Conservation (phyloP, 1,139 yeast species). For the Pichia sp. region DNA sequence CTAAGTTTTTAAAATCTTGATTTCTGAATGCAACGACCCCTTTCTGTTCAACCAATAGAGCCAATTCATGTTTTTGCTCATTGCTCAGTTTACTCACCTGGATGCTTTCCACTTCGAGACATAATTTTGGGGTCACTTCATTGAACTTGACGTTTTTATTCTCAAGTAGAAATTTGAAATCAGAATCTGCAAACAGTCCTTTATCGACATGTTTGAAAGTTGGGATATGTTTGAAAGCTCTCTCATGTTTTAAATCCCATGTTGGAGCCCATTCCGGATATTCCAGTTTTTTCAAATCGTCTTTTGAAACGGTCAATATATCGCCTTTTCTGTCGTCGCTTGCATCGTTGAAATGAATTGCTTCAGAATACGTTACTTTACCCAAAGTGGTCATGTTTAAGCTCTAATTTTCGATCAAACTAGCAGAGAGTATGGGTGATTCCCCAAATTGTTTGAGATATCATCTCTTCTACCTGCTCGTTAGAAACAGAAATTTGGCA, state of each 20-base stretch:
- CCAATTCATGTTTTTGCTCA: constrained; percentile 2
- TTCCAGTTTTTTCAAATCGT: constrained; percentile 8
- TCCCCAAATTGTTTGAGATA: no score
- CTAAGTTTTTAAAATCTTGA: constrained; percentile 27
- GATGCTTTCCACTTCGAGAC: constrained; percentile 31
- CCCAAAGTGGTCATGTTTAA: constrained; percentile 8
- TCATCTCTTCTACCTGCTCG: no score
- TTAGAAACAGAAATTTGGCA: no score
- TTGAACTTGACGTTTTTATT: constrained; percentile 27
- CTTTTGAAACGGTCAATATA: constrained; percentile 13
- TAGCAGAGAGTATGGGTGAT: no score
- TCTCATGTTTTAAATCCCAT: constrained; percentile 33
- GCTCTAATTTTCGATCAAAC: no score
- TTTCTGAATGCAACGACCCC: constrained; percentile 63
- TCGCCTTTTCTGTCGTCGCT: constrained; percentile 7
- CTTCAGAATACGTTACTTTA: constrained; percentile 5
- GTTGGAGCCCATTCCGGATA: constrained; percentile 30
- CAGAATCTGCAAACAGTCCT: constrained; percentile 47
- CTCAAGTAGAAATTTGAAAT: constrained; percentile 41
- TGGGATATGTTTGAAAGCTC: constrained; percentile 21
- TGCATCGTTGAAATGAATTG: constrained; percentile 10
- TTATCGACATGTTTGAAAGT: constrained; percentile 45
- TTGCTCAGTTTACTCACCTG: not conserved
- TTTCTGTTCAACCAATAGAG: constrained; percentile 20
- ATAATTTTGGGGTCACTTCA: constrained; percentile 54